phyloP scores from a whole-genome alignment of 2,329 filamentous ascomycete species.

The Aspergillus melleus region DNA sequence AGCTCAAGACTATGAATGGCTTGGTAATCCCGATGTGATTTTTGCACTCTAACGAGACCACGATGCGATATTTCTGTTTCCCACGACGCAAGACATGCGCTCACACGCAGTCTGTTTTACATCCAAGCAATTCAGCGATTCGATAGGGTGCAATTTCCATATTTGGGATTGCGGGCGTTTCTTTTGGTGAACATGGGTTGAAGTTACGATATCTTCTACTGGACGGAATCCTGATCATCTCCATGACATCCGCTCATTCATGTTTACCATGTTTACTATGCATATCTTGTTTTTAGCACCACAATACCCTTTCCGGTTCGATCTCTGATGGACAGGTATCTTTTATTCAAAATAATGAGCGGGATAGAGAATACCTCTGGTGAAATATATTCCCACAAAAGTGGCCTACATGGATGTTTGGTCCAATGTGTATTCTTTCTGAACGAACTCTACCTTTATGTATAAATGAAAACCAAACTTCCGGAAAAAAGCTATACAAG shows the following conservation, averaged over 20 bases:
- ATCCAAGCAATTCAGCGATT: conserved; percentile 28
- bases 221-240: neutral
- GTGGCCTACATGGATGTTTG: neutral
- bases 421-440: neutral
- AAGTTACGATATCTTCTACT: conserved; percentile 12
- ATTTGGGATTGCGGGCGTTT: conserved; percentile 24
- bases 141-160: conserved; percentile 13
- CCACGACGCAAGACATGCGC: neutral
- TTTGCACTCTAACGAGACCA: conserved; percentile 20
- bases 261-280: too few relatives aligned
- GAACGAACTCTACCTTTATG: neutral
- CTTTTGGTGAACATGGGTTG: conserved; percentile 16
- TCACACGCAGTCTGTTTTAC: conserved; percentile 2
- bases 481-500: neutral
- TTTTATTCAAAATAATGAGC: neutral
- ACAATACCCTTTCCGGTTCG: neutral
- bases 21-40: conserved; percentile 37
- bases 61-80: conserved; percentile 15
- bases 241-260: neutral
- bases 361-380: neutral
- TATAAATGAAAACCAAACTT: neutral
- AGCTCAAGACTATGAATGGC: conserved; percentile 43
- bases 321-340: conserved; percentile 9
- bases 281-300: conserved; percentile 5
- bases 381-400: neutral